Evolutionary conservation across 2,329 filamentous ascomycete species (phyloP), one percentile per base, ranked within the genome.

Genomic region (Cytospora chrysosperma): DNA sequence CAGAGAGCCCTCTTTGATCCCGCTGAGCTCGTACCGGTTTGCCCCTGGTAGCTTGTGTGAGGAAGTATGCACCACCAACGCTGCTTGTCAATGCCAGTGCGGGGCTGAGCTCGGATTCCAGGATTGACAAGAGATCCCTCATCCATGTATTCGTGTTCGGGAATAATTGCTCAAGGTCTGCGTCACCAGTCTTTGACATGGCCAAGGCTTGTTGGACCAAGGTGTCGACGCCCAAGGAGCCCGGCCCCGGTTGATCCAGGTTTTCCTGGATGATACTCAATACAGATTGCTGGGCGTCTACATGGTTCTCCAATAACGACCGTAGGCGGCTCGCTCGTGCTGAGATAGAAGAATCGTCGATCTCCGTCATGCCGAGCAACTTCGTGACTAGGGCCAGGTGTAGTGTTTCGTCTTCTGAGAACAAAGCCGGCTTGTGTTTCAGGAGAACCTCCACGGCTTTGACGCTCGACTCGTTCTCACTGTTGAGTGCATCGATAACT

Each of bases 21-120:
- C 88, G 81, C 34, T 77, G 72, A 63, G 68, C 66, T 8, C 50
- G 63, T 2, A 55, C 21, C n/a, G 67, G 65, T 53, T 64, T 19
- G 21, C 27, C 19, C 1, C 17, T n/a, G 10, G n/a, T 56, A 34
- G 32, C 68, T 28, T 71, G 60, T 0, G 72, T 80, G 3, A 97
- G 76, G 67, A 89, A 87, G 7, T 90, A 84, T 0, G 86, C 85
- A 4, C 92, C 92, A 0, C 85, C 87, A 8, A 97, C 78, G 27
- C 82, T 82, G 71, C 88, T 93, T 2, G 89, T 91, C 5, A 97
- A 84, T 0, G 91, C 86, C 3, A 96, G 76, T 0, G 91, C 88
- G 6, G 84, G 79, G 65, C 85, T 84, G 2, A 87, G 82, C 1
- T 77, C 69, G 1, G 75, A 71, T 32, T 79, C 73, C 7, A 90